phyloP scores from a whole-genome alignment of 2,329 filamentous ascomycete genomes.

The Gremmenia infestans region DNA sequence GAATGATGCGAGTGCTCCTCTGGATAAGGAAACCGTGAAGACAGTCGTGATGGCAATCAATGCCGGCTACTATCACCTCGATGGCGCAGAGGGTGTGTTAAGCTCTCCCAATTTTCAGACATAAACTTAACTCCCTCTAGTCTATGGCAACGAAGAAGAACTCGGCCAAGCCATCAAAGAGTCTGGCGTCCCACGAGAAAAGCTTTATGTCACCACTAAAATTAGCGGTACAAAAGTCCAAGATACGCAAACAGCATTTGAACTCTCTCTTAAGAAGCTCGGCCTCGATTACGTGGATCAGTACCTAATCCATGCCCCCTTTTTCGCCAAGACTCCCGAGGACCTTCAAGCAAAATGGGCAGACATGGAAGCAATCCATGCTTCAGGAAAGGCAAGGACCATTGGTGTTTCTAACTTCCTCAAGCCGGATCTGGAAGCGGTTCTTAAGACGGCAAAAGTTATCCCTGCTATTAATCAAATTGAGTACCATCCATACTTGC shows the following conservation, averaged over 20 bases:
- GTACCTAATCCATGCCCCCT: constrained; percentile 60
- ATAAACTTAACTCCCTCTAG: constrained; percentile 30
- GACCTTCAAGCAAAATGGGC: constrained; percentile 57
- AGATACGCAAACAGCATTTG: constrained; percentile 44
- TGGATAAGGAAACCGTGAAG: constrained; percentile 52
- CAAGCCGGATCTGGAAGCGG: constrained; percentile 47
- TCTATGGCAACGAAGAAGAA: constrained; percentile 62
- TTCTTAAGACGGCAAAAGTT: constrained; percentile 55
- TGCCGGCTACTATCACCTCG: constrained; percentile 67
- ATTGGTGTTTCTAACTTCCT: constrained; percentile 78
- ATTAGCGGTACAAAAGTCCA: constrained; percentile 35
- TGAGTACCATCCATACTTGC: constrained; percentile 72
- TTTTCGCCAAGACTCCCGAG: constrained; percentile 41
- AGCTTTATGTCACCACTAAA: constrained; percentile 66
- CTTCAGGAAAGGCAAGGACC: constrained; percentile 58
- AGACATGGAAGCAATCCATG: constrained; percentile 60
- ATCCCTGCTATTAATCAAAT: constrained; percentile 73
- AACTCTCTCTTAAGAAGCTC: constrained; percentile 58
- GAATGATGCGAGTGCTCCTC: constrained; percentile 32
- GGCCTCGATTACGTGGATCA: constrained; percentile 67
- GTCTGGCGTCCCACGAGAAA: constrained; percentile 56
- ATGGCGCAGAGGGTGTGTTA: constrained; percentile 62
- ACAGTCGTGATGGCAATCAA: constrained; percentile 57
- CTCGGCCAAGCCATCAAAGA: constrained; percentile 67
- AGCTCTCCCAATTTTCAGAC: not conserved